phyloP scores from a whole-genome alignment of 306 rosid genomes.

The Cicer judaicum region DNA sequence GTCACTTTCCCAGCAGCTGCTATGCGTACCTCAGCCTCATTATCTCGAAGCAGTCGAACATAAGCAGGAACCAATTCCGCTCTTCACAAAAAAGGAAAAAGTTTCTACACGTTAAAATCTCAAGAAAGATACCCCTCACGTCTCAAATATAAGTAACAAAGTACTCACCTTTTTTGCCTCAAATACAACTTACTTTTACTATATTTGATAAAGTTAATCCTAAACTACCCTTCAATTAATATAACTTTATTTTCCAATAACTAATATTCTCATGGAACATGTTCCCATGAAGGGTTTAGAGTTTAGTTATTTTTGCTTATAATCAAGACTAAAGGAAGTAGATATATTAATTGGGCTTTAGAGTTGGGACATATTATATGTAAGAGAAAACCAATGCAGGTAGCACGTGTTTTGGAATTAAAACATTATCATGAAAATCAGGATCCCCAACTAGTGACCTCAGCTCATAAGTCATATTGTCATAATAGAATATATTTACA shows the following conservation, averaged over 20 bases:
- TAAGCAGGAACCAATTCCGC: conserved; percentile 94
- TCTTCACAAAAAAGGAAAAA: conserved; percentile 51
- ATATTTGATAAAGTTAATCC: no score
- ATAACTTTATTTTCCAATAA: no score
- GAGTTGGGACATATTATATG: conserved; percentile 2
- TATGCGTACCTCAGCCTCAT: conserved; percentile 98
- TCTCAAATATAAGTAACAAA: no score
- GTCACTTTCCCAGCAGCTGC: conserved; percentile 99
- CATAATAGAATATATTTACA: conserved; percentile 26
- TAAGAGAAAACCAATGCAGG: conserved; percentile 28
- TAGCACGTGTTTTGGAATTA: conserved; percentile 18
- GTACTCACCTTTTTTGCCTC: no score
- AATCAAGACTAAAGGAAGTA: no score
- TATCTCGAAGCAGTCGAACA: conserved; percentile 95
- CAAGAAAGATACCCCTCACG: conserved; percentile 1
- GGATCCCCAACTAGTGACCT: conserved; percentile 36
- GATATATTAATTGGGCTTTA: not conserved
- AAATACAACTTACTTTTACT: no score
- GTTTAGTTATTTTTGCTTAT: no score
- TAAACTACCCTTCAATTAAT: no score
- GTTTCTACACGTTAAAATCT: conserved; percentile 39
- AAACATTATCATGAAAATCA: conserved; percentile 8
- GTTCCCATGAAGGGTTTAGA: no score
- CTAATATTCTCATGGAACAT: no score
- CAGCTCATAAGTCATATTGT: conserved; percentile 6